Conservation (phyloP, 148 eudicot species). For the Oxyria digyna region DNA sequence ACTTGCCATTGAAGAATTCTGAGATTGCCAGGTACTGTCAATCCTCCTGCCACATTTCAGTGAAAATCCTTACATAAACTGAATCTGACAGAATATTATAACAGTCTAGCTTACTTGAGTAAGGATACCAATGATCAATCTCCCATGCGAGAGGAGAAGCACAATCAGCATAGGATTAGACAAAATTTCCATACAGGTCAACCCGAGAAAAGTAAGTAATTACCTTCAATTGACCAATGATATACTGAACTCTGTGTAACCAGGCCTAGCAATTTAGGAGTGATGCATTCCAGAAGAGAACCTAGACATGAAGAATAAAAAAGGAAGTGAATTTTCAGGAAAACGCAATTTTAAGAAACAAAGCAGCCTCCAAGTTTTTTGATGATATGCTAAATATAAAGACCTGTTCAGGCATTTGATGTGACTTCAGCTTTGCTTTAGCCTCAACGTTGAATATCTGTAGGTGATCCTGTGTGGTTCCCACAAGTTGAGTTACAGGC, state of each 20-base stretch:
- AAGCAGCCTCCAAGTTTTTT: background rate
- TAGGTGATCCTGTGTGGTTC: slow-evolving; percentile 89
- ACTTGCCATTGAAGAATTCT: too few species aligned
- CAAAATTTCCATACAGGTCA: too few species aligned
- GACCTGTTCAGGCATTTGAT: slow-evolving; percentile 97
- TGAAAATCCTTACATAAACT: too few species aligned
- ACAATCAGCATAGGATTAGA: too few species aligned
- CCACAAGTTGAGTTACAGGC: slow-evolving; percentile 83
- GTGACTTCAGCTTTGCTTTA: slow-evolving; percentile 74
- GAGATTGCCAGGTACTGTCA: too few species aligned
- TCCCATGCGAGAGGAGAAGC: too few species aligned
- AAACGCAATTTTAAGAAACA: background rate
- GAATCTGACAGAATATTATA: too few species aligned
- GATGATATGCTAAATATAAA: background rate
- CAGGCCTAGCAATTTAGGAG: slow-evolving; percentile 76
- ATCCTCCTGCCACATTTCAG: too few species aligned
- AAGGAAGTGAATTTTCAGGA: background rate
- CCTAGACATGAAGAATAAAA: slow-evolving; percentile 21
- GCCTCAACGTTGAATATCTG: slow-evolving; percentile 85
- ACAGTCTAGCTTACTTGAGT: too few species aligned
- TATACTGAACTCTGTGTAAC: slow-evolving; percentile 83
- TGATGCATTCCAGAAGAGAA: slow-evolving; percentile 94
- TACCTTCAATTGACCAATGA: slow-evolving; percentile 93
- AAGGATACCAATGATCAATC: too few species aligned
- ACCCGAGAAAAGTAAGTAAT: background rate